Percentiles rank a stretch among this genome's conserved stretches.
Conservation (phyloP, 1,284 basidiomycete genomes). For the Cryptococcus deneoformans region DNA sequence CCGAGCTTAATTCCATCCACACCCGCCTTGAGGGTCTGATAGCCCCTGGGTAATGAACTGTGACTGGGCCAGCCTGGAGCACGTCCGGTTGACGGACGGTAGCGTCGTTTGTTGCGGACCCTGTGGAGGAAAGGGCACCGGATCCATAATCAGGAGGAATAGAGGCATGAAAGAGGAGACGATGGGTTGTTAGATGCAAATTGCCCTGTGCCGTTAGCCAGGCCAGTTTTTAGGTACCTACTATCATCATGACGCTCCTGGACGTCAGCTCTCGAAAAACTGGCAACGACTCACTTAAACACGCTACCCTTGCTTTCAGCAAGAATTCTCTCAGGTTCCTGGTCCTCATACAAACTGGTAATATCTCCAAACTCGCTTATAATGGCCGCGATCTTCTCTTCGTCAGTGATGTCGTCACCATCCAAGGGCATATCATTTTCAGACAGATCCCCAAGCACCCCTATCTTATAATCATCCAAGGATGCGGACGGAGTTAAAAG, state of each 20-base stretch:
- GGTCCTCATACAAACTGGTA: slow-evolving; percentile 52
- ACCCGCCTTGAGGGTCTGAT: slow-evolving; percentile 54
- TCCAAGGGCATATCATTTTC: neutral
- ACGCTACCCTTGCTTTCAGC: slow-evolving; percentile 56
- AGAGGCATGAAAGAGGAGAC: slow-evolving; percentile 64
- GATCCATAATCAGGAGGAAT: slow-evolving; percentile 52
- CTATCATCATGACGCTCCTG: slow-evolving; percentile 54
- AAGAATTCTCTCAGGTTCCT: slow-evolving; percentile 56
- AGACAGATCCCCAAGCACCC: too few species aligned
- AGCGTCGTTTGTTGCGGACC: slow-evolving; percentile 8
- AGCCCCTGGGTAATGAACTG: slow-evolving; percentile 53
- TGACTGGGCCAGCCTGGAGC: slow-evolving; percentile 58
- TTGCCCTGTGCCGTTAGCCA: slow-evolving; percentile 49
- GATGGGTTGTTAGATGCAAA: slow-evolving; percentile 63
- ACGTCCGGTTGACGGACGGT: slow-evolving; percentile 28
- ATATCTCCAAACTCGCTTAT: slow-evolving; percentile 47
- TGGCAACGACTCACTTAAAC: slow-evolving; percentile 34
- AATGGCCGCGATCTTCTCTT: slow-evolving; percentile 45
- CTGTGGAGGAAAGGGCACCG: slow-evolving; percentile 19
- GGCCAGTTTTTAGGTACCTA: too few species aligned
- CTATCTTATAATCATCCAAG: too few species aligned
- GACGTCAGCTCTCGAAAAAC: too few species aligned
- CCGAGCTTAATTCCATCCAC: slow-evolving; percentile 61
- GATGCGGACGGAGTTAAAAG: too few species aligned
- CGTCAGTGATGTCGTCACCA: slow-evolving; percentile 18